Base-by-base conservation (phyloP, 2,329 filamentous ascomycete species). In the Leptoxyphium fumago region DNA sequence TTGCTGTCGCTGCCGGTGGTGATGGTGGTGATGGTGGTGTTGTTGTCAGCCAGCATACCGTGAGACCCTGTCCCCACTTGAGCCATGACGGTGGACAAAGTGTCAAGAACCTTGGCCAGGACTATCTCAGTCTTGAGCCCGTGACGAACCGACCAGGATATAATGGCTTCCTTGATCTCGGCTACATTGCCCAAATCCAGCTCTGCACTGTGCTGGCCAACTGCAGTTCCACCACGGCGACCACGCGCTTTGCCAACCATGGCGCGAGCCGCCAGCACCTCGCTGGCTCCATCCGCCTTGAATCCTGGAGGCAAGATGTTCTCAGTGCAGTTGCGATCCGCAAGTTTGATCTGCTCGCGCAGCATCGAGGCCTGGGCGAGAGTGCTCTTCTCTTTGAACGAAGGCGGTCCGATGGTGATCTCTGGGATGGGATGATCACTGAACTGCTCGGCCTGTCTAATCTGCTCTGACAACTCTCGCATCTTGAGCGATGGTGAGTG, bases 401-500 rank as follows among this genome's bases (percentile, higher is more conserved):
- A 59, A 10, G 59, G 61, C 13, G 59, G 60, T 2, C 59, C 62
- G 9, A 64, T 53, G 9, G 53, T 53, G 2, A 65, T 45, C 8
- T 61, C 58, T 9, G 56, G 50, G 18, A 36, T 36, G 15, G 32
- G 2, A 44, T 57, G 32, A 48, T 50, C 2, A 56, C 11, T 36
- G 15, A 15, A 2, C 44, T 57, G 32, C 47, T 50, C 2, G 55
- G 57, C 13, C 64, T 56, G 39, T 62, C 59, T 63, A 11, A 69
- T 52, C n/a, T 59, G 59, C 44, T 56, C 54, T 5, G 65, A 68
- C 10, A 67, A 50, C 36, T 55, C 55, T 18, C 51, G 52, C 63
- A 68, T 67, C 38, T 57, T 56, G 11, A 50, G 52, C 2, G 64
- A 66, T 2, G 64, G 64, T 7, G 64, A 67, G 13, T 13, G 32